Evolutionary conservation across 2,329 filamentous ascomycete genomes (phyloP), one percentile per base, ranked within the genome.

Genomic region (Fusarium chlamydosporum): DNA sequence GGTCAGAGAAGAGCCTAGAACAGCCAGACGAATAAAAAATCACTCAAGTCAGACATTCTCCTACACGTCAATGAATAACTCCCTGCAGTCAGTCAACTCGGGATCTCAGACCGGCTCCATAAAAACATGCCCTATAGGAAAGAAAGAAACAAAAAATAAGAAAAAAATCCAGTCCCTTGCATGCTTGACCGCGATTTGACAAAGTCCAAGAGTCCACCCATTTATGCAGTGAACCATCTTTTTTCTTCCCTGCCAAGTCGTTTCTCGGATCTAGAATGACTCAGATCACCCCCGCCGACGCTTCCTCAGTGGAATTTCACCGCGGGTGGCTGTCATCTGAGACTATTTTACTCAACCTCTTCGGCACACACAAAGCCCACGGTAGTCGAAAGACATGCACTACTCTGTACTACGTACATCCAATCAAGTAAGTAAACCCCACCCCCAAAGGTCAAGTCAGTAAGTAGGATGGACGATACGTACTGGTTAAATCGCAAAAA

Each of bases 141-240:
- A 60, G 33, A 61, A 43, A 60, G 18, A 53, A 48, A 47, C 43
- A 42, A 27, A 41, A 68, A 42, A 55, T 27, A 33, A 7, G 26
- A 35, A n/a, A 37, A 37, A 37, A 37, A 10, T 2, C 6, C 16
- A 40, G n/a, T 27, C 47, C 42, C 55, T 65, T 61, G 55, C 50
- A 55, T 68, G n/a, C 35, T 65, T 65, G 65, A 51, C 58, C 62
- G 58, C 60, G 58, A 64, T 57, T 63, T 63, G 29, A 27, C 40
- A 37, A 40, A 60, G 31, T 7, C 37, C 23, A n/a, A 55, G 26
- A 62, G 31, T 29, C 41, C 48, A 37, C 59, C 41, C 37, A 38
- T 20, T 29, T 27, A 38, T 56, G 58, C 35, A 63, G n/a, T 41
- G 51, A 50, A 45, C 42, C 38, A 68, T 65, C 29, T 56, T 29